Percentiles rank a stretch among this genome's conserved stretches.
These are phyloP conservation scores for Rubus idaeus DNA, from an alignment of 306 rosid species.

Conservation along the genomic window DNA sequence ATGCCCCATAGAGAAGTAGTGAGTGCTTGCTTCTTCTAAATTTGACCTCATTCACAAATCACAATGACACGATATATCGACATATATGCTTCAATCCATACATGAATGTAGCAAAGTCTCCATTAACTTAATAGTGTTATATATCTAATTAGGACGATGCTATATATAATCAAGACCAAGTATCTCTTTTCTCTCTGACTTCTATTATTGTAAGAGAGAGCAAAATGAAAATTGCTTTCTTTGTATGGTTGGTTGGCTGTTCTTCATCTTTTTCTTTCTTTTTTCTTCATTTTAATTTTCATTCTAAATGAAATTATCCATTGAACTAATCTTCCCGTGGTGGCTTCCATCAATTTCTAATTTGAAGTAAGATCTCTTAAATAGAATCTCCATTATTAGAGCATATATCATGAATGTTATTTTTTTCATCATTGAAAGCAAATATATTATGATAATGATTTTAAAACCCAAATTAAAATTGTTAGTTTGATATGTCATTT, in stretches of 20 bases:
- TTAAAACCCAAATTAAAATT: neutral
- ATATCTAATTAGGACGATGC: neutral
- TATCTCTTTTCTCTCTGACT: neutral
- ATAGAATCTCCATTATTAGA: neutral
- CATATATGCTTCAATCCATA: neutral
- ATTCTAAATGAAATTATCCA: neutral
- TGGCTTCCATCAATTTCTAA: neutral
- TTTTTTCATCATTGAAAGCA: neutral
- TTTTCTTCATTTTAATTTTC: neutral
- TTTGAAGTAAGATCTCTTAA: neutral
- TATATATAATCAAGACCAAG: neutral
- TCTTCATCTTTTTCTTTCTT: neutral
- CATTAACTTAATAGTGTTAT: slow-evolving; percentile 6
- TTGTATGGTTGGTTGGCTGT: neutral
- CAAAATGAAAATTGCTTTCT: neutral
- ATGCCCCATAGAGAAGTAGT: slow-evolving; percentile 1
- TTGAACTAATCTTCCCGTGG: neutral
- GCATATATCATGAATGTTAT: neutral
- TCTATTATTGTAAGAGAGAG: neutral
- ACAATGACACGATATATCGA: neutral
- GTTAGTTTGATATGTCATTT: neutral
- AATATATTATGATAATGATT: neutral
- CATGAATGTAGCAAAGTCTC: neutral
- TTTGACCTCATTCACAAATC: neutral
- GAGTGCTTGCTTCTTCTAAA: neutral